Percentiles rank a stretch among this genome's conserved stretches.
Evolutionary conservation across 2,329 filamentous ascomycete genomes (phyloP).

Genomic region (Fusarium nelsonii): DNA sequence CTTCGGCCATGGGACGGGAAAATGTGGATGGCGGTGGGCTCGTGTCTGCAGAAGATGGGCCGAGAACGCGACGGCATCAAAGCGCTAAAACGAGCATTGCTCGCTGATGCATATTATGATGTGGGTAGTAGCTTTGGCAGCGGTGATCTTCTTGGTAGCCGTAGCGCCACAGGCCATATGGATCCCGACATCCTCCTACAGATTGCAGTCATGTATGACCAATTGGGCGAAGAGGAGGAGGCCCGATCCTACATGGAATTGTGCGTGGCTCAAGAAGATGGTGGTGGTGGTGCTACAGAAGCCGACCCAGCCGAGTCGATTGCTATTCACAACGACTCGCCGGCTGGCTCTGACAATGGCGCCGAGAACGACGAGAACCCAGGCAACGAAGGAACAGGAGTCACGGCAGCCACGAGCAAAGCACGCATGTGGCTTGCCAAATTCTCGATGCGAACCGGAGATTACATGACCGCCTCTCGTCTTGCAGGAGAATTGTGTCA

Average conservation of each 20-base stretch:
- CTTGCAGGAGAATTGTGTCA: slow-evolving; percentile 92
- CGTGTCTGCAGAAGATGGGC: slow-evolving; percentile 90
- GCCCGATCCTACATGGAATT: slow-evolving; percentile 96
- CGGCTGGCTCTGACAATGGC: slow-evolving; percentile 55
- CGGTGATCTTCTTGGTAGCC: slow-evolving; percentile 61
- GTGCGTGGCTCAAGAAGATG: slow-evolving; percentile 91
- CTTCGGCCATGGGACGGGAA: slow-evolving; percentile 96
- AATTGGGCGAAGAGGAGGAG: slow-evolving; percentile 80
- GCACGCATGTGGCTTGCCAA: slow-evolving; percentile 94
- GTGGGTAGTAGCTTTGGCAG: slow-evolving; percentile 67
- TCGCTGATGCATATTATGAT: slow-evolving; percentile 89
- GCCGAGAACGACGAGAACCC: slow-evolving; percentile 52
- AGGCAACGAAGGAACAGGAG: slow-evolving; percentile 75
- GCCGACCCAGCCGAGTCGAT: slow-evolving; percentile 62
- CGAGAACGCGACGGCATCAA: slow-evolving; percentile 92
- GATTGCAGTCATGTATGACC: slow-evolving; percentile 90
- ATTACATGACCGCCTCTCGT: slow-evolving; percentile 81
- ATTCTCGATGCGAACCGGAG: slow-evolving; percentile 79
- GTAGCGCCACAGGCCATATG: slow-evolving; percentile 70
- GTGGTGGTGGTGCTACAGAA: slow-evolving; percentile 66
- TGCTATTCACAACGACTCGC: slow-evolving; percentile 68
- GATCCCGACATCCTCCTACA: slow-evolving; percentile 92
- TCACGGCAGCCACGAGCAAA: slow-evolving; percentile 91
- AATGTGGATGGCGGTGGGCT: slow-evolving; percentile 98
- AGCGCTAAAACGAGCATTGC: slow-evolving; percentile 89